Evolutionary conservation across 495 filamentous ascomycete genomes (phyloP), one percentile per base, ranked within the genome.

Genomic region (Trichoderma parareesei): DNA sequence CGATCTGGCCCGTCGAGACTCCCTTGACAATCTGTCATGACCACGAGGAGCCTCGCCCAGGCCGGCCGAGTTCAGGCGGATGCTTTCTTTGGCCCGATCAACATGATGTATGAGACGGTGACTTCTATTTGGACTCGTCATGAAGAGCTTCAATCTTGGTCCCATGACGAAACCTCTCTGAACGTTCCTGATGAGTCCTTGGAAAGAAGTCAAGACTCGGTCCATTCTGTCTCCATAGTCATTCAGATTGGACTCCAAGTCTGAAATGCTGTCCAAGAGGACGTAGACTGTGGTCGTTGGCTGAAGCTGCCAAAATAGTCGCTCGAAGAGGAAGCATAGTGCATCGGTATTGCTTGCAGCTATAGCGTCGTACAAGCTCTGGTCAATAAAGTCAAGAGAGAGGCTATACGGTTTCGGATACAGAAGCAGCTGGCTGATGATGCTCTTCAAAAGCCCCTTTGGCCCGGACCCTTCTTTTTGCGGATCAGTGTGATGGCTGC

Each of bases 1-100:
- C 37, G 53, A 57, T 6, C 53, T 33, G 0, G 27, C 53, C 9
- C 53, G 27, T 37, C 53, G 20, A 35, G 18, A 10, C 37, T 57
- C 53, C 37, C 53, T 33, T n/a, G 16, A 11, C 7, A 33, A 37
- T 37, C 53, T 57, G 9, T 57, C 53, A 14, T n/a, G 9, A 57
- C 11, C 11, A 4, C 20, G 11, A 2, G 27, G 53, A 6, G 6
- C 18, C 4, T 57, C 8, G 27, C 53, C 33, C 9, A 57, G 18
- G 33, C 20, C 53, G 8, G 53, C 53, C 27, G 53, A 10, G 8
- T 57, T 57, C 20, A 57, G 53, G 9, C 53, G 20, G 37, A 57
- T 57, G 16, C 5, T 57, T 57, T 57, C 53, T 57, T 57, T 57
- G 7, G 53, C 53, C 18, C 27, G 53, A 57, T 57, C 53, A 38